Base-by-base conservation (phyloP, 305 asterid genomes). In the Ajuga reptans region DNA sequence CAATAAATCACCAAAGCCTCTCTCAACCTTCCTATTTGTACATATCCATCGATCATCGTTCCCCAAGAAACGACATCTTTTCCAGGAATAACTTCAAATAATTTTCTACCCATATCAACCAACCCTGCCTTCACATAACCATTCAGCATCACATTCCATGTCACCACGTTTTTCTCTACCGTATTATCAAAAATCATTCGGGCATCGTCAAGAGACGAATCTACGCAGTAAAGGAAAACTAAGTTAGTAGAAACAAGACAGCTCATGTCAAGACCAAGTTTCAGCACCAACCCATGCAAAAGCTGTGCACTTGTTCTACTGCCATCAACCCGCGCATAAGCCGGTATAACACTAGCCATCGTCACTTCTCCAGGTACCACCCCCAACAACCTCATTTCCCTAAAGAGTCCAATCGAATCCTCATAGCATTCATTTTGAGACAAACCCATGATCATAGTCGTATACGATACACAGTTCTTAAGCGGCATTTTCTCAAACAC, bases 31-130 rank as follows among this genome's bases (percentile, higher is more conserved):
- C 89, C 86, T 3, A 31, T 76, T 74, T 84, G 92, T 60, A 89
- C 72, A 61, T 81, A 89, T 68, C 96, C 86, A 77, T 84, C 92
- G 49, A 93, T 76, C 50, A 93, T 76, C 0, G 97, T 90, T 41
- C 97, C 97, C 99, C 99, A 93, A 58, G 99, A 87, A 72, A 90
- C 86, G 51, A 89, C 92, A 74, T 93, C 96, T 72, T 80, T 89
- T 37, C 24, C 81, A 2, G 79, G 86, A 54, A 90, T 84, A 51
- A 15, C 77, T 56, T 85, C 88, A 71, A 93, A 93, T 55, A 90
- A 16, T 24, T 85, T 83, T 72, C 80, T 79, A 9, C 80, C 91
- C 33, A 47, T 72, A 66, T 87, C 85, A 18, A 87, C 69, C 60
- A 69, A 46, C 58, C 91, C 83, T 2, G 84, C 92, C 75, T 93